Base-by-base conservation (phyloP, 148 eudicot genomes). In the Hydrangea macrophylla region DNA sequence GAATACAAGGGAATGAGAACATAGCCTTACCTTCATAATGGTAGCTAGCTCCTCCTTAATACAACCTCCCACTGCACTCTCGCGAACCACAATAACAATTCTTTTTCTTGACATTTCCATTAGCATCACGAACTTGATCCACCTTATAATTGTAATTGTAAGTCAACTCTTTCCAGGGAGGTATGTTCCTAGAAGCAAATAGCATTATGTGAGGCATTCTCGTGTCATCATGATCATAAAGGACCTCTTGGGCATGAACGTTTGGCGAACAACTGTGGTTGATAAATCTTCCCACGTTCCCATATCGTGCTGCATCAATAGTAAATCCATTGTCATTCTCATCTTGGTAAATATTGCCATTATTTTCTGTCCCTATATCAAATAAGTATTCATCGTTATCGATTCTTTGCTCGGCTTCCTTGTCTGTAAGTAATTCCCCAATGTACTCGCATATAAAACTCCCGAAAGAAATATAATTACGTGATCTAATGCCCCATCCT, bases 211-310 rank as follows among this genome's bases (percentile, higher is more conserved):
- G 82, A 3, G 83, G 73, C 65, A 76, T 58, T 59, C 32, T 66
- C 60, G 56, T 51, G 70, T 79, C 78, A 36, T 58, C 57, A 35
- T 79, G 80, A 55, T 79, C 80, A 68, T 60, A 82, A 50, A 82
- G 60, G 8, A 82, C 80, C 9, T 70, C 25, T 59, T 82, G 83
- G 5, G 76, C 78, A 30, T 61, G 73, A 7, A 82, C 39, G 39
- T 79, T 82, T 3, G 85, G 85, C 1, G 75, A 72, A 28, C 74
- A 76, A 55, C 85, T 73, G n/a, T 82, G 85, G 64, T 79, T 79
- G 10, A 82, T 70, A 44, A 75, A 82, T 48, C 85, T 75, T 51
- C 73, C 80, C 6, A 82, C 32, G 56, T 79, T 82, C 31, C 82
- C 82, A 57, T 5, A 56, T 3, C 22, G 18, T 1, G 60, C 64